Conservation (phyloP, 495 filamentous ascomycete species). For the Thermothielavioides terrestris region DNA sequence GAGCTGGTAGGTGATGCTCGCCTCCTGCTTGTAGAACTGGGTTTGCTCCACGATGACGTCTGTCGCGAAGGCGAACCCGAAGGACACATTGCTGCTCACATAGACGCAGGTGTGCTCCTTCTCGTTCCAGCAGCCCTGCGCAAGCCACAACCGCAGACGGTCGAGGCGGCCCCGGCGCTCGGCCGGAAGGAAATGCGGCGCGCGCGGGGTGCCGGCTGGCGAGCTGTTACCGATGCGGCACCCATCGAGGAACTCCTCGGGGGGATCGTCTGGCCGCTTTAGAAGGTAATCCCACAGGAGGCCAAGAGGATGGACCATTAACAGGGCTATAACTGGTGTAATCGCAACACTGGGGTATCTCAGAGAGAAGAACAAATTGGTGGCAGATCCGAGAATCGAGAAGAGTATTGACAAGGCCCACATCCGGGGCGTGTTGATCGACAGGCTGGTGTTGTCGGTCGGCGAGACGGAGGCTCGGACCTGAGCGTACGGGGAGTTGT, state of each 20-base stretch:
- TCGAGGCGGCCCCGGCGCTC: constrained; percentile 26
- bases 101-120: constrained; percentile 85
- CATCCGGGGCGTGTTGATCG: constrained; percentile 83
- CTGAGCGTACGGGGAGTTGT: constrained; percentile 61
- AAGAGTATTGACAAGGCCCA: constrained; percentile 72
- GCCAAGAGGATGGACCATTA: constrained; percentile 74
- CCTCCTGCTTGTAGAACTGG: constrained; percentile 76
- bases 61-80: constrained; percentile 78
- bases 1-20: constrained; percentile 64
- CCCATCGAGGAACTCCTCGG: constrained; percentile 52
- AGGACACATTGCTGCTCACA: constrained; percentile 84
- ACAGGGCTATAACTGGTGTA: constrained; percentile 72
- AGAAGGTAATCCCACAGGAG: constrained; percentile 65
- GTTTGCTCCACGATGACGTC: constrained; percentile 83
- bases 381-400: constrained; percentile 68
- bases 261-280: constrained; percentile 53
- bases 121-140: constrained; percentile 74
- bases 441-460: constrained; percentile 60
- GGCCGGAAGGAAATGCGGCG: constrained; percentile 8
- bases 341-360: constrained; percentile 82
- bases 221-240: constrained; percentile 22
- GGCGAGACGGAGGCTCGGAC: constrained; percentile 71
- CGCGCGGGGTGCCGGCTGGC: constrained; percentile 9
- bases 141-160: constrained; percentile 59
- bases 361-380: constrained; percentile 75